These are phyloP conservation scores for Cutaneotrichosporon sp. DNA, from an alignment of 1,284 basidiomycete genomes.

Conservation along the genomic window DNA sequence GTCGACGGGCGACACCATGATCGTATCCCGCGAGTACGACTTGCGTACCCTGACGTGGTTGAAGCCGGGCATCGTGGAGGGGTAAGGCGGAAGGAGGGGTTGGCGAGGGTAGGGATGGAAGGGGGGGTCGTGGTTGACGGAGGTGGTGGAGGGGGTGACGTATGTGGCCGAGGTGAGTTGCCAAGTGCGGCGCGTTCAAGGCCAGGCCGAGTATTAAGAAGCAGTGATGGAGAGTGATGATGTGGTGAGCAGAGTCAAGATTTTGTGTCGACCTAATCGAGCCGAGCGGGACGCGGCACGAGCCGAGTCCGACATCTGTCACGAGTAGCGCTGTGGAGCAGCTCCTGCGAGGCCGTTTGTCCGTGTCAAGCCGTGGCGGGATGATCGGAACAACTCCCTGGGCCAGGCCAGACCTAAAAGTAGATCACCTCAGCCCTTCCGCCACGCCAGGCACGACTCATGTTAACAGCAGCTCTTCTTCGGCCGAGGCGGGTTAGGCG, in stretches of 20 bases:
- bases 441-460: background rate
- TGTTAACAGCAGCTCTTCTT: background rate
- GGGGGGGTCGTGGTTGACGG: background rate
- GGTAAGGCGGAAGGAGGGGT: too few relatives aligned
- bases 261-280: background rate
- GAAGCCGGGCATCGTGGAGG: background rate
- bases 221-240: background rate
- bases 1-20: conserved; percentile 13
- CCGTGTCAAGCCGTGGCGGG: background rate
- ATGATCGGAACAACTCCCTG: background rate
- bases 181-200: background rate
- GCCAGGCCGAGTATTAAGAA: background rate
- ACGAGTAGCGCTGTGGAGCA: background rate
- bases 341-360: background rate
- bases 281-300: too few relatives aligned
- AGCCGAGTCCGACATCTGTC: too few relatives aligned
- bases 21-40: conserved; percentile 7
- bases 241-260: background rate
- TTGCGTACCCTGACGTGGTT: conserved; percentile 11
- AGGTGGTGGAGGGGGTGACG: background rate
- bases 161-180: background rate
- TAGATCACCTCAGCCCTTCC: background rate
- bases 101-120: background rate
- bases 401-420: background rate
- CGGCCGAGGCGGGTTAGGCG: background rate